Percentiles rank a stretch among this genome's conserved stretches.
Evolutionary conservation across 2,329 filamentous ascomycete species (phyloP).

Genomic region (Myriosclerotinia curreyana): DNA sequence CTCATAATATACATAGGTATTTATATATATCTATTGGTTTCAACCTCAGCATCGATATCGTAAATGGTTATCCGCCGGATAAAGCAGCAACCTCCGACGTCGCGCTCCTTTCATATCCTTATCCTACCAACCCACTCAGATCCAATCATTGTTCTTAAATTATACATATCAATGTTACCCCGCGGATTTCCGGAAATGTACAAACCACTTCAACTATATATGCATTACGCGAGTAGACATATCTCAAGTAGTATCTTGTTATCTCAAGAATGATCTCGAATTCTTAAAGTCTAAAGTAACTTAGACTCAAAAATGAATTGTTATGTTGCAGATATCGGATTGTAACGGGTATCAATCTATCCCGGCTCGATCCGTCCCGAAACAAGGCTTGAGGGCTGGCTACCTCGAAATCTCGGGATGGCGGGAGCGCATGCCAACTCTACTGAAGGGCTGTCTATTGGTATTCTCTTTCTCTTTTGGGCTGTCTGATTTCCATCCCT

Average conservation of each 20-base stretch:
- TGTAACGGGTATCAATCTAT: no score
- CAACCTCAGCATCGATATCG: not conserved
- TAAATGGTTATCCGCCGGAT: not conserved
- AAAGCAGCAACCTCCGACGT: slow-evolving; percentile 5
- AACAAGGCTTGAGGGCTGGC: no score
- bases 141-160: not conserved
- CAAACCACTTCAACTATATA: not conserved
- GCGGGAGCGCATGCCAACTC: no score
- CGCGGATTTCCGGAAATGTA: slow-evolving; percentile 7
- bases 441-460: no score
- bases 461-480: no score
- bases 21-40: no score
- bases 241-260: not conserved
- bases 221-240: not conserved
- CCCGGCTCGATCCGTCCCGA: no score
- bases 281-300: not conserved
- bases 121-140: not conserved
- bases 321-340: not conserved
- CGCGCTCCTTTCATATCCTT: not conserved
- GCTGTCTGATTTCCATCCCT: not conserved
- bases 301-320: not conserved
- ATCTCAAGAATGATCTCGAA: not conserved
- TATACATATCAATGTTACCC: not conserved
- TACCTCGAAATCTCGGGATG: no score
- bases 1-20: no score